Evolutionary conservation across 169 alveolate genomes (phyloP).

Genomic region (Plasmodium vivax): DNA sequence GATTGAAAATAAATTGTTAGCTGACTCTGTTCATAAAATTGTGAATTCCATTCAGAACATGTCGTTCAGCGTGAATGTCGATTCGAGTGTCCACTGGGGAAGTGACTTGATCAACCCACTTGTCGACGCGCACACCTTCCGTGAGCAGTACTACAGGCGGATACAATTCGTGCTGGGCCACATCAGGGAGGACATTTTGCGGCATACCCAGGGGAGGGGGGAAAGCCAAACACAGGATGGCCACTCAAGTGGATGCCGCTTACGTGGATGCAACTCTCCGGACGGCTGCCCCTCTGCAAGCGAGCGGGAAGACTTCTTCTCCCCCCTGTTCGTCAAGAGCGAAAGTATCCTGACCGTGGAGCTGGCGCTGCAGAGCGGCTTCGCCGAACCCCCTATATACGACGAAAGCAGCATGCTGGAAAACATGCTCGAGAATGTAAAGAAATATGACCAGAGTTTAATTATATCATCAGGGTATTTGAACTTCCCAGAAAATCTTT

Average conservation of each 20-base stretch:
- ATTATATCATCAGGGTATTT: constrained; percentile 84
- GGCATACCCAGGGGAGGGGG: background rate
- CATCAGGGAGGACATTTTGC: constrained; percentile 16
- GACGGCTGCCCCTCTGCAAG: background rate
- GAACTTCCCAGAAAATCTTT: constrained; percentile 79
- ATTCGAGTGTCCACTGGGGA: constrained; percentile 76
- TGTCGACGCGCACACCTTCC: constrained; percentile 68
- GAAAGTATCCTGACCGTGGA: constrained; percentile 41
- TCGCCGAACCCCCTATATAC: constrained; percentile 82
- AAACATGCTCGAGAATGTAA: constrained; percentile 73
- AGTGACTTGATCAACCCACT: constrained; percentile 82
- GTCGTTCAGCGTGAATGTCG: constrained; percentile 73
- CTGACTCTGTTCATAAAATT: constrained; percentile 82
- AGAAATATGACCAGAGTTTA: constrained; percentile 76
- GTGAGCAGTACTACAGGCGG: constrained; percentile 70
- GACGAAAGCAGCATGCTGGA: constrained; percentile 79
- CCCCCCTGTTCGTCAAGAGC: constrained; percentile 28
- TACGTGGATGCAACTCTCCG: background rate
- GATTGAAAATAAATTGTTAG: constrained; percentile 78
- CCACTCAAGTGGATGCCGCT: background rate
- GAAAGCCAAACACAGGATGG: background rate
- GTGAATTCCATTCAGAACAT: constrained; percentile 77
- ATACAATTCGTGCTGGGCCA: constrained; percentile 13
- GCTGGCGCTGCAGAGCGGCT: constrained; percentile 79
- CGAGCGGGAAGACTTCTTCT: constrained; percentile 14